These are phyloP conservation scores for Hypholoma sublateritium DNA, from an alignment of 768 basidiomycete species.

Conservation along the genomic window DNA sequence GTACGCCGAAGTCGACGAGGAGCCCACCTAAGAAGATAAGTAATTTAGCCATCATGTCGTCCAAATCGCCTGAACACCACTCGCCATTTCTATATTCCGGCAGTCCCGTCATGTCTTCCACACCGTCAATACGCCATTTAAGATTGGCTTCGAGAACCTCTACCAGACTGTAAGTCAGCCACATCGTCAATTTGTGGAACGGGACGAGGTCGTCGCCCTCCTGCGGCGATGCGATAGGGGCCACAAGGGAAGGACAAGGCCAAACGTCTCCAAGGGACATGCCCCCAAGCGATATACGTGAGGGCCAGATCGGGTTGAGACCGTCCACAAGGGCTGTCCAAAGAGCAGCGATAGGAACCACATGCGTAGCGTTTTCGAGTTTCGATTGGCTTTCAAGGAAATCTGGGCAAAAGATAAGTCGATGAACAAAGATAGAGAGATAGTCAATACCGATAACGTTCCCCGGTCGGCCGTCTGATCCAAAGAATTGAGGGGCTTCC, in stretches of 20 bases:
- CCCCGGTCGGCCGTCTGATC: constrained; percentile 72
- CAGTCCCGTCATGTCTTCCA: constrained; percentile 85
- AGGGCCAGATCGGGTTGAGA: constrained; percentile 88
- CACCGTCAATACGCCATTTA: constrained; percentile 78
- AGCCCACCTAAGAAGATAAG: constrained; percentile 64
- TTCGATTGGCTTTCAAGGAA: constrained; percentile 63
- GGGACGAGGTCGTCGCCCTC: constrained; percentile 79
- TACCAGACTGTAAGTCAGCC: constrained; percentile 89
- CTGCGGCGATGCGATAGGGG: constrained; percentile 13
- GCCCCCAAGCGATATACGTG: constrained; percentile 64
- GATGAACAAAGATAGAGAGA: neutral
- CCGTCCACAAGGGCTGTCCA: constrained; percentile 85
- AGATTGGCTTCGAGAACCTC: constrained; percentile 79
- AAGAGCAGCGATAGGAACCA: constrained; percentile 70
- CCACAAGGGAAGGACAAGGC: constrained; percentile 61
- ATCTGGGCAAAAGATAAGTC: constrained; percentile 39
- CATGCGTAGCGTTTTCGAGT: constrained; percentile 36
- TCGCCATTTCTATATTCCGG: constrained; percentile 94
- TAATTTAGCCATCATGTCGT: neutral
- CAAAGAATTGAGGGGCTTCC: constrained; percentile 68
- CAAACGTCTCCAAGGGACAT: constrained; percentile 90
- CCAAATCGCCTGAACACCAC: constrained; percentile 1
- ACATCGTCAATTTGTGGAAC: constrained; percentile 95
- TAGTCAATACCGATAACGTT: constrained; percentile 65
- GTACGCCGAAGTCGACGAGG: constrained; percentile 78